A percentile compares a stretch with the other conserved stretches of the same genome.
Evolutionary conservation across 768 basidiomycete species (phyloP).

Genomic region (Calocybe indica): DNA sequence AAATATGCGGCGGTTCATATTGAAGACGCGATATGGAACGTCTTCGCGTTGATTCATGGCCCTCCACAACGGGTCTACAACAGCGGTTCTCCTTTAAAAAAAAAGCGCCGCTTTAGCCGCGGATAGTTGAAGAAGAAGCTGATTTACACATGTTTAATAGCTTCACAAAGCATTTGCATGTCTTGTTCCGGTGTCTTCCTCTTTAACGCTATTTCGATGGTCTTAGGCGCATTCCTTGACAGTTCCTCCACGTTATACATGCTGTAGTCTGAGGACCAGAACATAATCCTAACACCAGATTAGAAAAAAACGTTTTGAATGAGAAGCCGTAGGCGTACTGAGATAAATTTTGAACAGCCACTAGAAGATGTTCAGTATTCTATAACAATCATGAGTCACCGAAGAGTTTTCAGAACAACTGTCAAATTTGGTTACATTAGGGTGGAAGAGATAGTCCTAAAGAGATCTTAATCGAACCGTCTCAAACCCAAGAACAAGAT

Average conservation of each 20-base stretch:
- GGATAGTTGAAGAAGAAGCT: not conserved
- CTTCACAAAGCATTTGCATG: constrained; percentile 41
- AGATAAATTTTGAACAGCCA: constrained; percentile 59
- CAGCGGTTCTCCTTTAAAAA: constrained; percentile 33
- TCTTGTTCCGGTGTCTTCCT: constrained; percentile 44
- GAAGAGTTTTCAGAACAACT: not conserved
- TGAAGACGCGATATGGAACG: constrained; percentile 50
- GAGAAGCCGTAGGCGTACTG: constrained; percentile 44
- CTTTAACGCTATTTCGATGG: constrained; percentile 33
- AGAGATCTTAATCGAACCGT: not conserved
- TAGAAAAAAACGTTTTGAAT: not conserved
- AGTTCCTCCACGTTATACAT: constrained; percentile 53
- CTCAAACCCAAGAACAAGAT: not conserved
- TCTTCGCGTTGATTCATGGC: constrained; percentile 52
- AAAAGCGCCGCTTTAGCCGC: not conserved
- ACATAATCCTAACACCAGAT: constrained; percentile 48
- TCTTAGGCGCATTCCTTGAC: constrained; percentile 26
- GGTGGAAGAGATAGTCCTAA: constrained; percentile 81
- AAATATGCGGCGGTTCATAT: constrained; percentile 38
- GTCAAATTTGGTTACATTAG: constrained; percentile 35
- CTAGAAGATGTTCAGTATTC: constrained; percentile 49
- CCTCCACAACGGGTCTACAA: constrained; percentile 52
- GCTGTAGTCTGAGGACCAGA: constrained; percentile 65
- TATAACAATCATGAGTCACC: constrained; percentile 16
- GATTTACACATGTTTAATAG: constrained; percentile 56